Evolutionary conservation across 2,329 filamentous ascomycete genomes (phyloP).

Genomic region (Pyricularia grisea): DNA sequence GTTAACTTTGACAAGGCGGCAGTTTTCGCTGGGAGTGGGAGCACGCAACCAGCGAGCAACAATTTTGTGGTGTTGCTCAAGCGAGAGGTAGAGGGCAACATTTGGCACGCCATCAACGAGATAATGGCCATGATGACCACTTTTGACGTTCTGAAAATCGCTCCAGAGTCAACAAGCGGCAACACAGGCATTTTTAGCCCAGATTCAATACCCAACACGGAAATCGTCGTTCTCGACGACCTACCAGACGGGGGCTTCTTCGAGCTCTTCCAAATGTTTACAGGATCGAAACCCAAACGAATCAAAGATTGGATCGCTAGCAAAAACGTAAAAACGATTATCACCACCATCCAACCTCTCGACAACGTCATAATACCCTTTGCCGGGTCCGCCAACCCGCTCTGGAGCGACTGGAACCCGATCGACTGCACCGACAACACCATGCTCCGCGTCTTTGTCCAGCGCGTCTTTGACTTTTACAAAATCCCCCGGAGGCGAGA

Average conservation of each 20-base stretch:
- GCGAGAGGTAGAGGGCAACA: neutral
- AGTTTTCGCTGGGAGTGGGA: neutral
- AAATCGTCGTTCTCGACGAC: neutral
- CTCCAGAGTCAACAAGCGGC: neutral
- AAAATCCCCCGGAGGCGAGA: neutral
- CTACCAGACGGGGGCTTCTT: neutral
- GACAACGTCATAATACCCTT: neutral
- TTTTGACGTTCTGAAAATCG: neutral
- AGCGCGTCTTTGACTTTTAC: neutral
- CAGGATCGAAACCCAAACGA: neutral
- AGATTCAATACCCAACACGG: neutral
- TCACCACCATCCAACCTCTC: neutral
- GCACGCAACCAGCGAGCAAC: neutral
- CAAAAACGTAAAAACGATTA: neutral
- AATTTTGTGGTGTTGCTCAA: neutral
- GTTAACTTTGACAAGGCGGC: neutral
- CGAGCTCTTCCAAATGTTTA: neutral
- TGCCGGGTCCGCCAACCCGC: neutral
- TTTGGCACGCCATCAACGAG: neutral
- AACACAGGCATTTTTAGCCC: neutral
- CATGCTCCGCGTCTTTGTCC: neutral
- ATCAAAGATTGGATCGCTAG: neutral
- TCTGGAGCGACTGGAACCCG: slow-evolving; percentile 1
- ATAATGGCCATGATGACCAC: neutral
- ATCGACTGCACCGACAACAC: neutral